Conservation (phyloP, 2,329 filamentous ascomycete genomes). For the Phialophora chinensis region DNA sequence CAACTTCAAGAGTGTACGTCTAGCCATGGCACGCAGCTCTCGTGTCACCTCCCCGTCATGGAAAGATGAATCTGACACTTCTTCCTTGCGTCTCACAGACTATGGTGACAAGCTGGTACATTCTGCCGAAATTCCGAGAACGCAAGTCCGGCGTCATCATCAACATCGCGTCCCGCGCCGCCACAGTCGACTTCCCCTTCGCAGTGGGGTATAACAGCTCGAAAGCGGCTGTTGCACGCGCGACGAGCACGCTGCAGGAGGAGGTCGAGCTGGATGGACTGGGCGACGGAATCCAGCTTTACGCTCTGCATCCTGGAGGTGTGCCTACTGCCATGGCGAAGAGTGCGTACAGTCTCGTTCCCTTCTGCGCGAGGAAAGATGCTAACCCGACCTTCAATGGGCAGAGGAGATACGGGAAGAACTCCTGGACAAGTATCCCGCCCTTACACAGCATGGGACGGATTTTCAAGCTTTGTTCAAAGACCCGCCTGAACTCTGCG, state of each 20-base stretch:
- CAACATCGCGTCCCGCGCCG: conserved; percentile 33
- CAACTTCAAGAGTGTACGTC: conserved; percentile 33
- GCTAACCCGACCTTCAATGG: background rate
- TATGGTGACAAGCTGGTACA: conserved; percentile 25
- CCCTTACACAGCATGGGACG: conserved; percentile 12
- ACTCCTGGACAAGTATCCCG: conserved; percentile 21
- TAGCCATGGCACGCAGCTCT: background rate
- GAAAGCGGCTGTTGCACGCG: conserved; percentile 29
- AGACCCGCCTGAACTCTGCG: conserved; percentile 31
- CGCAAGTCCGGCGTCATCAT: conserved; percentile 27
- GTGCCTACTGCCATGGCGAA: conserved; percentile 27
- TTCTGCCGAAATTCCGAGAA: conserved; percentile 27
- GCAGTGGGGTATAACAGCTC: conserved; percentile 28
- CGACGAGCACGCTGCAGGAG: conserved; percentile 29
- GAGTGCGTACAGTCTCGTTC: conserved; percentile 8
- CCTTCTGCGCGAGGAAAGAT: background rate
- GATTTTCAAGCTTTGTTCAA: conserved; percentile 30
- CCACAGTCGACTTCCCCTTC: conserved; percentile 32
- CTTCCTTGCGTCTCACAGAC: background rate
- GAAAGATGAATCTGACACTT: background rate
- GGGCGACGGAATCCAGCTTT: conserved; percentile 23
- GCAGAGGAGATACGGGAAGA: conserved; percentile 23
- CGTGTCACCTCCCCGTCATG: background rate
- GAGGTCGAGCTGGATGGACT: conserved; percentile 32
- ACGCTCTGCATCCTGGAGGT: conserved; percentile 30